A percentile compares a stretch with the other conserved stretches of the same genome.
These are phyloP conservation scores for Yarrowia sp. DNA, from an alignment of 805 yeast species.

Conservation along the genomic window DNA sequence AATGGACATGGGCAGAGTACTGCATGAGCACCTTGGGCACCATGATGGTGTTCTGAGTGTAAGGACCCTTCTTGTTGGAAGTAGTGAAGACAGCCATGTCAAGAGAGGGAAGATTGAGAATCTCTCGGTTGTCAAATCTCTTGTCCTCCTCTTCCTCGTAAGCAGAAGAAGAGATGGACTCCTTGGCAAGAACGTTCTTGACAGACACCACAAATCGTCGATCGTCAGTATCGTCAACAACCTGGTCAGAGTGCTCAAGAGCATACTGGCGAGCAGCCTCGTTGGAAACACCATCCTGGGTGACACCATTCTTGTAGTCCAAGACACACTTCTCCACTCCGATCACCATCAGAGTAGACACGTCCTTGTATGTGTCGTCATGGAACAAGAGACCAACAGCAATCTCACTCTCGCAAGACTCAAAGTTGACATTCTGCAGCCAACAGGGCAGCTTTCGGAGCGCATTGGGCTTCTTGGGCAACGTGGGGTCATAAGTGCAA, in stretches of 20 bases:
- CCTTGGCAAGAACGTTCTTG: constrained; percentile 26
- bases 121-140: constrained; percentile 42
- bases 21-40: constrained; percentile 28
- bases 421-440: constrained; percentile 46
- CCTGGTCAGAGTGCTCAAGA: constrained; percentile 26
- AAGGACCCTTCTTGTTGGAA: constrained; percentile 37
- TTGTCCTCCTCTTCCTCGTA: constrained; percentile 38
- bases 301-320: constrained; percentile 30
- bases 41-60: constrained; percentile 6
- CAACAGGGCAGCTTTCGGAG: constrained; percentile 45
- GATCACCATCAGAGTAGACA: constrained; percentile 27
- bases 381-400: constrained; percentile 42
- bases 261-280: constrained; percentile 28
- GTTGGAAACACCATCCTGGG: constrained; percentile 10
- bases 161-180: constrained; percentile 15
- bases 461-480: constrained; percentile 19
- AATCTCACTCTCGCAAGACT: constrained; percentile 46
- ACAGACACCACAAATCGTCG: constrained; percentile 40
- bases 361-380: constrained; percentile 17
- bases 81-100: constrained; percentile 44
- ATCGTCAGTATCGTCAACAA: constrained; percentile 41
- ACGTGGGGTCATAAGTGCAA: constrained; percentile 1
- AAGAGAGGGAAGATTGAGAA: constrained; percentile 46
- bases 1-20: constrained; percentile 36
- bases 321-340: not conserved